These are phyloP conservation scores for Sporobolomyces phaffii DNA, from an alignment of 768 basidiomycete species.

Conservation along the genomic window DNA sequence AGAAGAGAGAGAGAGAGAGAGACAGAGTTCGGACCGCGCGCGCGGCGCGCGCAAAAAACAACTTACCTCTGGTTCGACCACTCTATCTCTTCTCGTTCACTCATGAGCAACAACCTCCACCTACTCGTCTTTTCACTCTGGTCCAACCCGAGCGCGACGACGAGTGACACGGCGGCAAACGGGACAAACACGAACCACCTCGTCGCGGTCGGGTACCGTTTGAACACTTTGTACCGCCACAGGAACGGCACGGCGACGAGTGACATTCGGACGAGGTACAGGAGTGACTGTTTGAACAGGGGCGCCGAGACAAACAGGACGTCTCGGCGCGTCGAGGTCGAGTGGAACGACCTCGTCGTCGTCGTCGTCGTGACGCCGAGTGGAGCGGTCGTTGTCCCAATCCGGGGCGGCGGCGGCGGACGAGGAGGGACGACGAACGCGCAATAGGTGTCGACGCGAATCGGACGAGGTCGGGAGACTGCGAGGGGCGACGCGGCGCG, in stretches of 20 bases:
- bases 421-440: too few species aligned
- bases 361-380: background rate
- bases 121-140: constrained; percentile 48
- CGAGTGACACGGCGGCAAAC: constrained; percentile 49
- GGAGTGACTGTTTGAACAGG: constrained; percentile 49
- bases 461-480: too few species aligned
- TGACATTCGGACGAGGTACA: constrained; percentile 46
- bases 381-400: background rate
- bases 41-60: too few species aligned
- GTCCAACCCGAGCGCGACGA: constrained; percentile 50
- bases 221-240: constrained; percentile 45
- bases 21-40: too few species aligned
- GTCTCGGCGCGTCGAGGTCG: constrained; percentile 44
- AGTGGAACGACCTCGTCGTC: constrained; percentile 46
- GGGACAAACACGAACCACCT: constrained; percentile 49
- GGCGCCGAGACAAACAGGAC: constrained; percentile 51
- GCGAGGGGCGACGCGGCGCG: too few species aligned
- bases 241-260: constrained; percentile 34
- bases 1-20: too few species aligned
- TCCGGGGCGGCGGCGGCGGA: background rate
- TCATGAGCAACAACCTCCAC: constrained; percentile 52
- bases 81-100: constrained; percentile 50
- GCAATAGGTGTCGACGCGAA: too few species aligned
- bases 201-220: constrained; percentile 46
- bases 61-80: constrained; percentile 48